Conservation (phyloP, 2,329 filamentous ascomycete genomes). For the Chaetomium globosum region DNA sequence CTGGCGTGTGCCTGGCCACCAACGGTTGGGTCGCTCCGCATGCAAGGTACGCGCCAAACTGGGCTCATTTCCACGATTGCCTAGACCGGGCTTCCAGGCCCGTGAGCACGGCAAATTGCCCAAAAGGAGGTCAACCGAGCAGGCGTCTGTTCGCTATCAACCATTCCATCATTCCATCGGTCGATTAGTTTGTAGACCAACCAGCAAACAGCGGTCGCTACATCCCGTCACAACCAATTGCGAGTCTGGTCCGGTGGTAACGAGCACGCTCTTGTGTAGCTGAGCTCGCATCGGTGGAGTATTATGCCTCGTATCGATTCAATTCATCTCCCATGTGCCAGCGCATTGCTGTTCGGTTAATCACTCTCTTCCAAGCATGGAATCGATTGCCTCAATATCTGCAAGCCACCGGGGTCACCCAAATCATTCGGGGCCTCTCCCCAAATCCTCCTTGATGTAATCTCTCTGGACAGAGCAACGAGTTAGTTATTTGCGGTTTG, state of each 20-base stretch:
- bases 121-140: not conserved
- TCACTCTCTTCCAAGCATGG: not conserved
- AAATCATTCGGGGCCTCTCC: not conserved
- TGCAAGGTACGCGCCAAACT: slow-evolving; percentile 6
- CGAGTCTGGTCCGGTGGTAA: not conserved
- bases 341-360: not conserved
- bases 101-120: not conserved
- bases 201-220: not conserved
- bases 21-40: slow-evolving; percentile 7
- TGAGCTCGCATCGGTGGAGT: not conserved
- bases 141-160: not conserved
- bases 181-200: not conserved
- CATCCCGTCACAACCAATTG: not conserved
- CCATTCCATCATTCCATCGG: not conserved
- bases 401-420: not conserved
- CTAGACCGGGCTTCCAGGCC: not conserved
- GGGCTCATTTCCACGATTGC: slow-evolving; percentile 7
- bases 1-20: slow-evolving; percentile 6
- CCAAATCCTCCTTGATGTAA: not conserved
- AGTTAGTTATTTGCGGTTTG: not conserved
- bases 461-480: not conserved
- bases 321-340: slow-evolving; percentile 1
- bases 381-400: not conserved
- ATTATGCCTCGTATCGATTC: not conserved
- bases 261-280: not conserved